These are phyloP conservation scores for Mycosphaerella sp. DNA, from an alignment of 2,329 filamentous ascomycete genomes.

Conservation along the genomic window DNA sequence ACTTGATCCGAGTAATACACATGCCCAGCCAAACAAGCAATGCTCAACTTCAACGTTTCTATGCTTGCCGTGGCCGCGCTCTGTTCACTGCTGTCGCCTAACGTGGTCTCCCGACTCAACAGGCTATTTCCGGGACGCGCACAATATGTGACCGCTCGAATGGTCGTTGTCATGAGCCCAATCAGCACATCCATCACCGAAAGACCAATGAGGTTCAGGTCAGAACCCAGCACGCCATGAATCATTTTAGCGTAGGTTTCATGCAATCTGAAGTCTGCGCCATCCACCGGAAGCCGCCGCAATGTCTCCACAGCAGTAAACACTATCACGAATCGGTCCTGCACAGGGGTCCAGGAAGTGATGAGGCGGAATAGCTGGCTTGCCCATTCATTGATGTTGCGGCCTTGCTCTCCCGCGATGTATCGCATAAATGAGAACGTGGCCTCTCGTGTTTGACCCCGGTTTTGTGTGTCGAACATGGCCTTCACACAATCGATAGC, in stretches of 20 bases:
- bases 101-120: slow-evolving; percentile 1
- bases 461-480: slow-evolving; percentile 76
- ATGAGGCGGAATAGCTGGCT: slow-evolving; percentile 74
- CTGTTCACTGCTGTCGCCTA: slow-evolving; percentile 3
- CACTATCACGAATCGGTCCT: slow-evolving; percentile 87
- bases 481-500: slow-evolving; percentile 81
- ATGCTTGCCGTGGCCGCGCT: slow-evolving; percentile 15
- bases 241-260: slow-evolving; percentile 71
- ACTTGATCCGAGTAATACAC: slow-evolving; percentile 97
- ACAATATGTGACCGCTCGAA: slow-evolving; percentile 34
- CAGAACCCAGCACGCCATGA: slow-evolving; percentile 73
- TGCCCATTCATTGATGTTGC: slow-evolving; percentile 56
- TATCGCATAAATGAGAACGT: slow-evolving; percentile 70
- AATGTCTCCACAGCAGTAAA: slow-evolving; percentile 74
- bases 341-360: slow-evolving; percentile 83
- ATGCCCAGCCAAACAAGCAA: slow-evolving; percentile 87
- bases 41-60: slow-evolving; percentile 64
- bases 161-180: slow-evolving; percentile 71
- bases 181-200: slow-evolving; percentile 94
- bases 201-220: slow-evolving; percentile 88
- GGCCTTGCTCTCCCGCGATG: slow-evolving; percentile 42
- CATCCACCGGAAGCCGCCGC: slow-evolving; percentile 62
- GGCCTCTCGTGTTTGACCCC: slow-evolving; percentile 71
- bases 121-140: slow-evolving; percentile 5
- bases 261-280: slow-evolving; percentile 58